Evolutionary conservation across 2,329 filamentous ascomycete species (phyloP).

Genomic region (Alternaria sp.): DNA sequence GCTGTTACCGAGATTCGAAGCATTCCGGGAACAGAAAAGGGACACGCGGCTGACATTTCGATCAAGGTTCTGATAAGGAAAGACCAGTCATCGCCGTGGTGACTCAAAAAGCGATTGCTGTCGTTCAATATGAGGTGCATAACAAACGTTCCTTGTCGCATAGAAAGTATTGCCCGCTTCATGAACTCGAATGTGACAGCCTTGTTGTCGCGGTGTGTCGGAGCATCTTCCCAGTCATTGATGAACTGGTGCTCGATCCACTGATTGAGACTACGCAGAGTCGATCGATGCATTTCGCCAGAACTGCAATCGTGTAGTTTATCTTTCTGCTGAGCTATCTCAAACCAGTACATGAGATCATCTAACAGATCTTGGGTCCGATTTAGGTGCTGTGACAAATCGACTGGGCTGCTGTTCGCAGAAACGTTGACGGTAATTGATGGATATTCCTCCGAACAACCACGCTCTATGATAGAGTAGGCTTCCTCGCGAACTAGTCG

Average conservation of each 20-base stretch:
- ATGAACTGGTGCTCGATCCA: not conserved
- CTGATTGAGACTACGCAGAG: not conserved
- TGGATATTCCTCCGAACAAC: not conserved
- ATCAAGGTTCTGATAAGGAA: fast-evolving
- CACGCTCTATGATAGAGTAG: not conserved
- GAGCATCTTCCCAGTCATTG: not conserved
- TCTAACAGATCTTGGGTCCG: not conserved
- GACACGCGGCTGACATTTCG: not conserved
- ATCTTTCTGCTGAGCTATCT: not conserved
- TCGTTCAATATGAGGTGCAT: not conserved
- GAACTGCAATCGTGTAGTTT: not conserved
- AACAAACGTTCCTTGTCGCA: not conserved
- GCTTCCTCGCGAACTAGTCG: not conserved
- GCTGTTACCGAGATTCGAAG: not conserved
- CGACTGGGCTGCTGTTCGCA: not conserved
- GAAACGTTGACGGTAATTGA: not conserved
- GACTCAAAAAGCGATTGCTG: too few relatives aligned
- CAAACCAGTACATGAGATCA: fast-evolving
- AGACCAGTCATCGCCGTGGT: too few relatives aligned
- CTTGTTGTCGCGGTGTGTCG: not conserved
- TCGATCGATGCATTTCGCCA: not conserved
- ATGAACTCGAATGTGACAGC: not conserved
- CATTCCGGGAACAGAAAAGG: not conserved
- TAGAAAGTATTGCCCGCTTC: not conserved
- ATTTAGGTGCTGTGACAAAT: not conserved